Evolutionary conservation across 495 filamentous ascomycete species (phyloP), one percentile per base, ranked within the genome.

Genomic region (Penicillium coprophilum): DNA sequence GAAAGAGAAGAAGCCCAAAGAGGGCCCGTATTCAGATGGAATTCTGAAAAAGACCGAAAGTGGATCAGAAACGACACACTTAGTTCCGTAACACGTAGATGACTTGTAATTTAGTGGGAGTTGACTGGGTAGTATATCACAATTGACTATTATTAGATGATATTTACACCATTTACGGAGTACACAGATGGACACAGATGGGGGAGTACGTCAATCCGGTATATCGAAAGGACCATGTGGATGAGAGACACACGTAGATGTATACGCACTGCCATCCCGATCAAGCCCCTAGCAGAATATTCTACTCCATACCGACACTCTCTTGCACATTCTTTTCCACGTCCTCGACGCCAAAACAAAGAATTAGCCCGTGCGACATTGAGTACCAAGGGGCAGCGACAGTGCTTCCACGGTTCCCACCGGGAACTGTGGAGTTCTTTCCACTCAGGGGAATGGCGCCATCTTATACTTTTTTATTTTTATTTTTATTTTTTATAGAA

Each of bases 21-120:
- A 55, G 46, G n/a, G 21, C 24, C 24, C 24, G 24, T 50, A 59
- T 46, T 60, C 44, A 53, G 41, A 56, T 56, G 39, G 36, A 44
- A 61, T 61, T 65, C 48, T 23, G 46, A 61, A 61, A 59, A 53
- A 59, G 58, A 67, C 62, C 50, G 58, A 58, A 59, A 68, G 66
- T 66, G 63, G 66, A 68, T 64, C 66, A 64, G 50, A 66, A 60
- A 66, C 63, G 51, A 50, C 52, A 50, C 46, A n/a, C 53, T 61
- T 62, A 64, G 60, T 63, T 54, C 57, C 36, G 65, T 68, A 63
- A 68, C 65, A 68, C 55, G 47, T 67, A 60, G 59, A 67, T 67
- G 64, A 67, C 57, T 56, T 56, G 65, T 68, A 68, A 68, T 65
- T 58, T 64, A 21, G 34, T n/a, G 15, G 34, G 34, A 36, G 5